These are phyloP conservation scores for Pyrenochaeta sp. DNA, from an alignment of 2,329 filamentous ascomycete genomes.

Conservation along the genomic window DNA sequence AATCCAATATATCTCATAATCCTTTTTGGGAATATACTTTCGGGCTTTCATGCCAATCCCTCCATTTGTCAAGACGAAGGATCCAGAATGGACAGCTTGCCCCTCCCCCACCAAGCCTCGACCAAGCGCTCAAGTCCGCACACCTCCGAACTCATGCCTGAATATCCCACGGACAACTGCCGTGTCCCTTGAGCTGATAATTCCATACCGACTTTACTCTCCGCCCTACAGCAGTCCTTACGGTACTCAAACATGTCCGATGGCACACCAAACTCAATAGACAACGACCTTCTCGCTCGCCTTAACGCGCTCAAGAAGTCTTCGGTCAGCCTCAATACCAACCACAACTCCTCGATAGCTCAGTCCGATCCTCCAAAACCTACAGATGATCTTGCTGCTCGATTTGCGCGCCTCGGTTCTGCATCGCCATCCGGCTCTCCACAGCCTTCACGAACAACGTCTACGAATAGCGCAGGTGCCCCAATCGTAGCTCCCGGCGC, in stretches of 20 bases:
- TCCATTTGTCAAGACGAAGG: too few species aligned
- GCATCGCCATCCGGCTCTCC: slow-evolving; percentile 39
- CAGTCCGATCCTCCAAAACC: slow-evolving; percentile 17
- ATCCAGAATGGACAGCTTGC: background rate
- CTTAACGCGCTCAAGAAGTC: slow-evolving; percentile 59
- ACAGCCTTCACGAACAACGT: slow-evolving; percentile 31
- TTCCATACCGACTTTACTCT: background rate
- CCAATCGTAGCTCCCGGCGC: slow-evolving; percentile 42
- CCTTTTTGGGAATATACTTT: too few species aligned
- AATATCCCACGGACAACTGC: background rate
- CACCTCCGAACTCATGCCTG: slow-evolving; percentile 20
- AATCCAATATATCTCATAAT: too few species aligned
- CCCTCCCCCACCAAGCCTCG: slow-evolving; percentile 18
- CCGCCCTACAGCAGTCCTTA: background rate
- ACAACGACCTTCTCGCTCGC: slow-evolving; percentile 57
- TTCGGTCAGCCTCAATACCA: slow-evolving; percentile 46
- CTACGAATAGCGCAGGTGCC: slow-evolving; percentile 23
- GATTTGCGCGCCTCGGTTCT: slow-evolving; percentile 47
- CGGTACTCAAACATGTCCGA: background rate
- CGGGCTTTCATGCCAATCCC: too few species aligned
- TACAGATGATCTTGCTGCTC: slow-evolving; percentile 46
- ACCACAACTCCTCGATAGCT: slow-evolving; percentile 26
- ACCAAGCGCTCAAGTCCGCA: slow-evolving; percentile 26
- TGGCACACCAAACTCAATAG: slow-evolving; percentile 22
- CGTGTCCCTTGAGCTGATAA: too few species aligned